These are phyloP conservation scores for Solanum habrochaites DNA, from an alignment of 257 asterid species.

Conservation along the genomic window DNA sequence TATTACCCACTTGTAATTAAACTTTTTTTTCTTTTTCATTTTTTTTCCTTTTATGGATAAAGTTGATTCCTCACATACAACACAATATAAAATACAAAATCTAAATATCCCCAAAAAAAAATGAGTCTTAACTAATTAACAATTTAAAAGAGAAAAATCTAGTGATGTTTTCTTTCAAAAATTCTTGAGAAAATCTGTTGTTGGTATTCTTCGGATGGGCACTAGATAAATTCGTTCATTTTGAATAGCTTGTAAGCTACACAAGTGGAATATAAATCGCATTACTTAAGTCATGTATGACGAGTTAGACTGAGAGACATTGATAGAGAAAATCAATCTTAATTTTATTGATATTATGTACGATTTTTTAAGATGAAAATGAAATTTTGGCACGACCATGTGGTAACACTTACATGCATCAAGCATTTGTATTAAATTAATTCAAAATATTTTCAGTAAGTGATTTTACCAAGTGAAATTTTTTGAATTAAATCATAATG, in stretches of 20 bases:
- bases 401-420: background rate
- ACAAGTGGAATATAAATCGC: background rate
- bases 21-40: background rate
- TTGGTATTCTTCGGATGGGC: background rate
- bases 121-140: background rate
- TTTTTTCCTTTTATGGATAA: background rate
- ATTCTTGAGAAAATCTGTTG: background rate
- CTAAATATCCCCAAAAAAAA: background rate
- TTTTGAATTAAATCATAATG: background rate
- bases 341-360: background rate
- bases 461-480: background rate
- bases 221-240: background rate
- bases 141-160: background rate
- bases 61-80: background rate
- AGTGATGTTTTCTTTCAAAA: background rate
- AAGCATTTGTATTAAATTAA: background rate
- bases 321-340: background rate
- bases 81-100: background rate
- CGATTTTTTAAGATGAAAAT: background rate
- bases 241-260: background rate
- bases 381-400: background rate
- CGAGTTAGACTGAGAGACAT: background rate
- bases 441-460: background rate
- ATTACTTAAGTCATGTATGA: background rate
- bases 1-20: constrained; percentile 3